These are phyloP conservation scores for Hyphochytrium catenoides DNA, from an alignment of 352 stramenopile species.

Conservation along the genomic window DNA sequence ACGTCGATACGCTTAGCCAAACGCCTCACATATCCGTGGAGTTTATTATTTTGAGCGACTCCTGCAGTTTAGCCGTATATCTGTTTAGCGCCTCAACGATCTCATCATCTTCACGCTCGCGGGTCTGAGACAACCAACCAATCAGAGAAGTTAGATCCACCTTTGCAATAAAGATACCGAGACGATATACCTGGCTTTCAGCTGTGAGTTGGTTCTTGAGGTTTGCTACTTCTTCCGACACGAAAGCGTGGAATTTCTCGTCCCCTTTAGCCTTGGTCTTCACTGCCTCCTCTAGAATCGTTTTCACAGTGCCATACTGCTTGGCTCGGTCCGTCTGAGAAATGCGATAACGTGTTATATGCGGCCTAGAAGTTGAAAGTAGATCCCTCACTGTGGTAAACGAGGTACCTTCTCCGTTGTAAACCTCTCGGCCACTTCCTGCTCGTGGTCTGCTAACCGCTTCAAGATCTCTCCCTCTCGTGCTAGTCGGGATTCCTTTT, in stretches of 20 bases:
- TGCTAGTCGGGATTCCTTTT: conserved; percentile 41
- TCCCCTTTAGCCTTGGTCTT: conserved; percentile 37
- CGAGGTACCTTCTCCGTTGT: conserved; percentile 31
- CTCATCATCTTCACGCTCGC: conserved; percentile 69
- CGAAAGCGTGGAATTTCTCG: conserved; percentile 38
- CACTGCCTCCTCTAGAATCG: too few species aligned
- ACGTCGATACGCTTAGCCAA: too few species aligned
- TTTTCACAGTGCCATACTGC: too few species aligned
- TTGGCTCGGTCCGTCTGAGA: too few species aligned
- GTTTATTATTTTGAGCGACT: conserved; percentile 74
- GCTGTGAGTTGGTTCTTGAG: conserved; percentile 44
- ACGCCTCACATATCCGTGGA: conserved; percentile 29
- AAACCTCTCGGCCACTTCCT: conserved; percentile 37
- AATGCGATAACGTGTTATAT: too few species aligned
- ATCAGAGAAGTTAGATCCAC: not conserved
- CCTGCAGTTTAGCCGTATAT: conserved; percentile 76
- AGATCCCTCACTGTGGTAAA: too few species aligned
- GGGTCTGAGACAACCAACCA: conserved; percentile 15
- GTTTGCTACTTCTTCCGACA: conserved; percentile 34
- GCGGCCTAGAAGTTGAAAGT: too few species aligned
- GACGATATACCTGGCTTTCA: conserved; percentile 29
- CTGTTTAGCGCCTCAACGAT: conserved; percentile 76
- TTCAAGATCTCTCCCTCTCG: conserved; percentile 72
- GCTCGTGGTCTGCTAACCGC: conserved; percentile 63
- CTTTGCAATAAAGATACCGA: not conserved